phyloP scores from a whole-genome alignment of 345 rosid genomes.

The Fremontodendron californicum region DNA sequence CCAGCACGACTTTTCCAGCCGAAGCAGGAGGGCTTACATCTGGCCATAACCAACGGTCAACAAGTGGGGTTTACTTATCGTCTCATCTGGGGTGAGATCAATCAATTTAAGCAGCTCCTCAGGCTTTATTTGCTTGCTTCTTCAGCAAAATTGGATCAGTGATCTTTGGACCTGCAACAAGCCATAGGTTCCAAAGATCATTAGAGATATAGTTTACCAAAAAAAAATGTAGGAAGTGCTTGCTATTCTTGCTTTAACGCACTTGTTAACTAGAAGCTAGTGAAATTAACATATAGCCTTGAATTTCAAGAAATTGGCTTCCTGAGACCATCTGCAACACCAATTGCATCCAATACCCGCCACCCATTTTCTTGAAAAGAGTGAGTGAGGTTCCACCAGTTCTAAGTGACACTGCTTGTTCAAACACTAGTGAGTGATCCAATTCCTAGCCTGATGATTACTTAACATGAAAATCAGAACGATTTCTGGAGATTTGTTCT shows the following conservation, averaged over 20 bases:
- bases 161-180: slow-evolving; percentile 58
- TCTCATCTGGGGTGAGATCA: slow-evolving; percentile 62
- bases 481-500: neutral
- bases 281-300: slow-evolving; percentile 48
- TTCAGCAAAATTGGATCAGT: slow-evolving; percentile 61
- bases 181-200: neutral
- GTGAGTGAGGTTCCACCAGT: slow-evolving; percentile 86
- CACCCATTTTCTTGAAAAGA: slow-evolving; percentile 94
- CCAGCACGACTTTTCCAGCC: slow-evolving; percentile 55
- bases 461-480: neutral
- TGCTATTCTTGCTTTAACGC: no score
- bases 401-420: slow-evolving; percentile 81
- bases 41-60: slow-evolving; percentile 91
- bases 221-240: no score
- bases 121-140: slow-evolving; percentile 64
- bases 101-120: slow-evolving; percentile 55
- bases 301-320: slow-evolving; percentile 66
- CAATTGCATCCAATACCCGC: slow-evolving; percentile 81
- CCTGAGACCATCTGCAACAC: slow-evolving; percentile 71
- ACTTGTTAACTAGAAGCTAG: neutral
- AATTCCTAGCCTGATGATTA: slow-evolving; percentile 51
- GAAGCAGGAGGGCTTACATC: slow-evolving; percentile 58
- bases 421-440: slow-evolving; percentile 74
- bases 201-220: no score
- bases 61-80: slow-evolving; percentile 67